A percentile compares a stretch with the other conserved stretches of the same genome.
These are phyloP conservation scores for Acer campestre DNA, from an alignment of 345 rosid species.

Conservation along the genomic window DNA sequence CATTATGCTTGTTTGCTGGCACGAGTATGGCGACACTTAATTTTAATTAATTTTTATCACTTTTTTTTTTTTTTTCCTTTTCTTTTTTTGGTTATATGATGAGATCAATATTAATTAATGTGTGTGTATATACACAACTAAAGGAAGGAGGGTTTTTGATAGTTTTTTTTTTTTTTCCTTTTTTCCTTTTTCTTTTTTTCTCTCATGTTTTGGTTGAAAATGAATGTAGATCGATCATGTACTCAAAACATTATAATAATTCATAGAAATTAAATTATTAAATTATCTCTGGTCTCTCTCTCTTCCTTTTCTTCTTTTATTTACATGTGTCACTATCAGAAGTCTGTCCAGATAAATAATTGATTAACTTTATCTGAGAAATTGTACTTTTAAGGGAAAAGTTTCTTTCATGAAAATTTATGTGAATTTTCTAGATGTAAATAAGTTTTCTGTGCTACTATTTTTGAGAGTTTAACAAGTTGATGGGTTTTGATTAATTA, in stretches of 20 bases:
- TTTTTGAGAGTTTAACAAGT: neutral
- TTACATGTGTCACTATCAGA: neutral
- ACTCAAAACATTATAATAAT: conserved; percentile 5
- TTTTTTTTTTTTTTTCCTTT: neutral
- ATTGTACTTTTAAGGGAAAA: neutral
- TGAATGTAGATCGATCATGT: conserved; percentile 8
- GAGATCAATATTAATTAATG: neutral
- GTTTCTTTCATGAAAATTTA: neutral
- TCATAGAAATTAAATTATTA: neutral
- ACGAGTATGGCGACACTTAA: conserved; percentile 39
- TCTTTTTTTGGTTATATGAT: neutral
- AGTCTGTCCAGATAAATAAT: neutral
- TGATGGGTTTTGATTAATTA: conserved; percentile 6
- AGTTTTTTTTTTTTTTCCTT: neutral
- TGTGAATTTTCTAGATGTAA: neutral
- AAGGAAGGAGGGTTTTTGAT: neutral
- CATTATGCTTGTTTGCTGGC: conserved; percentile 65
- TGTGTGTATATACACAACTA: neutral
- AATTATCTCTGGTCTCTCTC: neutral
- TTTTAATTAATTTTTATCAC: neutral
- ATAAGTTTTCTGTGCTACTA: neutral
- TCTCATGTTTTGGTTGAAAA: neutral
- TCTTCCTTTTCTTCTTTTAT: neutral
- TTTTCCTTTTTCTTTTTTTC: neutral
- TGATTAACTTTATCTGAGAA: neutral